Conservation (phyloP, 306 rosid species). For the Vigna angularis region DNA sequence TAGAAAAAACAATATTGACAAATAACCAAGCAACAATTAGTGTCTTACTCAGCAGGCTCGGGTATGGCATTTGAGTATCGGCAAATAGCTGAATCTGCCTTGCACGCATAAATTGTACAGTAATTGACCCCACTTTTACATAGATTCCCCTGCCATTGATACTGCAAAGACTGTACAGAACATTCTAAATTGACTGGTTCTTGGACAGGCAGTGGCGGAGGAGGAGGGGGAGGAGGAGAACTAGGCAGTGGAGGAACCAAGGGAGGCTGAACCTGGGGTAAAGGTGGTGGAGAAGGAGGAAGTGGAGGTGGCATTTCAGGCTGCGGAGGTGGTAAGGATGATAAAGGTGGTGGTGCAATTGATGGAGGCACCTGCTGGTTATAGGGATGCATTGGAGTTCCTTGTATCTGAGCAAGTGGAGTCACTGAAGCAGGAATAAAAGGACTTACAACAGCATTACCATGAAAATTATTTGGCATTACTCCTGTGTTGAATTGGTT, state of each 20-base stretch:
- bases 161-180: conserved; percentile 55
- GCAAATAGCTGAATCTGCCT: conserved; percentile 78
- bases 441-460: conserved; percentile 67
- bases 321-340: conserved; percentile 76
- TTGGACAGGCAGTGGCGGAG: conserved; percentile 61
- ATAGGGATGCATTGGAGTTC: conserved; percentile 71
- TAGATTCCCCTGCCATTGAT: conserved; percentile 84
- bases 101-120: conserved; percentile 77
- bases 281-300: conserved; percentile 85
- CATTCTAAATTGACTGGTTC: conserved; percentile 58
- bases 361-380: conserved; percentile 67
- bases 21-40: conserved; percentile 35
- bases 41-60: conserved; percentile 85
- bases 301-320: conserved; percentile 79
- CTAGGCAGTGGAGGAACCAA: conserved; percentile 86
- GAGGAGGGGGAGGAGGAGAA: conserved; percentile 79
- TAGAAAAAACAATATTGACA: conserved; percentile 26
- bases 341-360: conserved; percentile 60
- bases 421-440: conserved; percentile 87
- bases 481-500: conserved; percentile 64
- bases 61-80: conserved; percentile 71
- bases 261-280: conserved; percentile 82
- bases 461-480: conserved; percentile 63
- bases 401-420: conserved; percentile 83
- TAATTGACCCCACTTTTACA: conserved; percentile 96